phyloP scores from a whole-genome alignment of 2,329 filamentous ascomycete genomes.

The Paradendryphiella salina region DNA sequence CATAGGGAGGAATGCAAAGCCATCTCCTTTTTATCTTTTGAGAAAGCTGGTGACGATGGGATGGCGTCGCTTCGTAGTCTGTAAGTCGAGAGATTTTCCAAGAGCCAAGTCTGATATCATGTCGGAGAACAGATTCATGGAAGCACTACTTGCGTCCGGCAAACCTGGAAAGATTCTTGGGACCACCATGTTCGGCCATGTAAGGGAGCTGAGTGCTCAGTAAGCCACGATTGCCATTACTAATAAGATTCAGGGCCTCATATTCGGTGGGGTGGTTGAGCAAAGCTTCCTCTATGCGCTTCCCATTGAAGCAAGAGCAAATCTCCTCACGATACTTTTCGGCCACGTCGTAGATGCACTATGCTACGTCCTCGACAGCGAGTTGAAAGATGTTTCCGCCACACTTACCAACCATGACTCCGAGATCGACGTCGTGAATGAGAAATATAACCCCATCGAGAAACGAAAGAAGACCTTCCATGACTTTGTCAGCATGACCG shows the following conservation, averaged over 20 bases:
- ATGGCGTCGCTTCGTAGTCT: no score
- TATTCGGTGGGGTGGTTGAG: slow-evolving; percentile 24
- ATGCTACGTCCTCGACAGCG: slow-evolving; percentile 34
- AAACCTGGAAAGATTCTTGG: slow-evolving; percentile 51
- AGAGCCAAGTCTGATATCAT: no score
- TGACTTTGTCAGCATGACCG: slow-evolving; percentile 34
- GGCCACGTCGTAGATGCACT: slow-evolving; percentile 42
- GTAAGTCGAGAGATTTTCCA: no score
- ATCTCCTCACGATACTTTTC: slow-evolving; percentile 49
- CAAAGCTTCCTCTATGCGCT: slow-evolving; percentile 54
- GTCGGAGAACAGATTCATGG: no score
- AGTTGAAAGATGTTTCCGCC: slow-evolving; percentile 32
- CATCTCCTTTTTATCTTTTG: no score
- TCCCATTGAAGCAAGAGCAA: slow-evolving; percentile 52
- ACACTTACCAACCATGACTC: slow-evolving; percentile 30
- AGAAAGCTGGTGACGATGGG: no score
- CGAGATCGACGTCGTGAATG: slow-evolving; percentile 26
- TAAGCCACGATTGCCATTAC: background rate
- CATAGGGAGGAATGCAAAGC: no score
- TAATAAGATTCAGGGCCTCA: slow-evolving; percentile 18
- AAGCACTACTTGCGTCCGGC: slow-evolving; percentile 30
- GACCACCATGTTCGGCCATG: slow-evolving; percentile 38
- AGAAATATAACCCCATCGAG: slow-evolving; percentile 20
- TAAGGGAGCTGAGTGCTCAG: background rate
- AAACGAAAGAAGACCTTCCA: slow-evolving; percentile 34